phyloP scores from a whole-genome alignment of 208 protist genomes.

The Balamuthia mandrillaris region DNA sequence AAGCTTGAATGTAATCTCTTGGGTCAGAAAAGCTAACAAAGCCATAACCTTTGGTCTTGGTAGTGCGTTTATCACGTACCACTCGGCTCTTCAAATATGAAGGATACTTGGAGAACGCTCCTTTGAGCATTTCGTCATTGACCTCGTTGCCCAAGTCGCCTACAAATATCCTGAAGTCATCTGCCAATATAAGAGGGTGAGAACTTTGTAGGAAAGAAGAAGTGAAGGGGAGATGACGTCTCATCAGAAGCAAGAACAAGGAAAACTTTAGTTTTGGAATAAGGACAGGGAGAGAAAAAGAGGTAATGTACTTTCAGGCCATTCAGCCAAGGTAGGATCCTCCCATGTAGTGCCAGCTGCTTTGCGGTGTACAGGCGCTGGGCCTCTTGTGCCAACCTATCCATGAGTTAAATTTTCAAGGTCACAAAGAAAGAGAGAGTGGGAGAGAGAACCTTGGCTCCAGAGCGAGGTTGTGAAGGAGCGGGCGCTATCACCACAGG shows the following conservation, averaged over 20 bases:
- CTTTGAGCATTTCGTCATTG: conserved; percentile 52
- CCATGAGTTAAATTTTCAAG: no score
- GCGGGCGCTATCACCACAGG: no score
- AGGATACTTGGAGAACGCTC: conserved; percentile 57
- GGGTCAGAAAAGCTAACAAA: conserved; percentile 64
- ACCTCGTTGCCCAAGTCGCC: conserved; percentile 70
- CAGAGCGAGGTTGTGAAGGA: no score
- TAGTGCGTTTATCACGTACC: conserved; percentile 43
- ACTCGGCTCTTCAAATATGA: conserved; percentile 57
- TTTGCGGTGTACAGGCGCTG: not conserved
- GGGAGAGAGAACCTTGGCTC: no score
- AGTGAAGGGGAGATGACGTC: not conserved
- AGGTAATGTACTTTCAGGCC: conserved; percentile 17
- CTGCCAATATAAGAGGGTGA: not conserved
- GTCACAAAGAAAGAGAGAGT: no score
- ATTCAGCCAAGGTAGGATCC: not conserved
- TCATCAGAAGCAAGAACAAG: not conserved
- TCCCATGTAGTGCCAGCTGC: conserved; percentile 10
- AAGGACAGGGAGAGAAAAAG: not conserved
- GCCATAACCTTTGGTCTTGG: conserved; percentile 65
- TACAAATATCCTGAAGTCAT: conserved; percentile 48
- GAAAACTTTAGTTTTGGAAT: not conserved
- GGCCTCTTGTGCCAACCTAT: no score
- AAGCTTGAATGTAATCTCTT: conserved; percentile 47
- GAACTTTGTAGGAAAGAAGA: not conserved